phyloP scores from a whole-genome alignment of 2,329 filamentous ascomycete species.

The Fusarium sp. region DNA sequence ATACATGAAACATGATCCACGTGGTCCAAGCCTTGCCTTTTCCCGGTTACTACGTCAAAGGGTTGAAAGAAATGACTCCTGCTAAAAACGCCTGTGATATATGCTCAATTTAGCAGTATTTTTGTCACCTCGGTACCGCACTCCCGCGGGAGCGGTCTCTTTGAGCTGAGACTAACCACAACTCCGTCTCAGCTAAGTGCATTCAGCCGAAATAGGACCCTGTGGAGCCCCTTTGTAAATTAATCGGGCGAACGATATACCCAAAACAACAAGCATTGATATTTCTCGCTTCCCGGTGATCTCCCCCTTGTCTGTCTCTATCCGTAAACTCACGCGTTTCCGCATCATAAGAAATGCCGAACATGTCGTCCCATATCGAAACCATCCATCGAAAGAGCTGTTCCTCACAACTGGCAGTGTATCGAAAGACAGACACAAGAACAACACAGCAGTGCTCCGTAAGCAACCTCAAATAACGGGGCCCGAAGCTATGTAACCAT shows the following conservation, averaged over 20 bases:
- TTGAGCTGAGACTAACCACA: no score
- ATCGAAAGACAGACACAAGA: background rate
- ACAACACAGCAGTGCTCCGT: background rate
- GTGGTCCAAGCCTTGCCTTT: background rate
- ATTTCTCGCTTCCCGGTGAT: background rate
- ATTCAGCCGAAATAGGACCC: constrained; percentile 14
- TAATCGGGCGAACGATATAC: background rate
- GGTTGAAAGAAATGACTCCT: no score
- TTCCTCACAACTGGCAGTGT: background rate
- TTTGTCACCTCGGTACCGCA: background rate
- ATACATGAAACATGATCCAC: constrained; percentile 15
- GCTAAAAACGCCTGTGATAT: background rate
- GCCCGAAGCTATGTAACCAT: constrained; percentile 1
- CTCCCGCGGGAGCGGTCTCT: no score
- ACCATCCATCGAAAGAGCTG: background rate
- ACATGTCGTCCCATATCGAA: background rate
- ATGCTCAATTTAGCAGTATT: background rate
- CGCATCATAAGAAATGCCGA: background rate
- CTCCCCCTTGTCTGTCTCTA: no score
- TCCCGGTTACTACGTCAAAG: background rate
- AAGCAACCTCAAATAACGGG: background rate
- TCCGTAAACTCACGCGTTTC: background rate
- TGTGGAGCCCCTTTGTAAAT: background rate
- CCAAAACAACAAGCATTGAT: background rate
- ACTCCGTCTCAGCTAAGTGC: background rate